A percentile compares a stretch with the other conserved stretches of the same genome.
These are phyloP conservation scores for Pleurotus tuber-regium DNA, from an alignment of 768 basidiomycete genomes.

Conservation along the genomic window DNA sequence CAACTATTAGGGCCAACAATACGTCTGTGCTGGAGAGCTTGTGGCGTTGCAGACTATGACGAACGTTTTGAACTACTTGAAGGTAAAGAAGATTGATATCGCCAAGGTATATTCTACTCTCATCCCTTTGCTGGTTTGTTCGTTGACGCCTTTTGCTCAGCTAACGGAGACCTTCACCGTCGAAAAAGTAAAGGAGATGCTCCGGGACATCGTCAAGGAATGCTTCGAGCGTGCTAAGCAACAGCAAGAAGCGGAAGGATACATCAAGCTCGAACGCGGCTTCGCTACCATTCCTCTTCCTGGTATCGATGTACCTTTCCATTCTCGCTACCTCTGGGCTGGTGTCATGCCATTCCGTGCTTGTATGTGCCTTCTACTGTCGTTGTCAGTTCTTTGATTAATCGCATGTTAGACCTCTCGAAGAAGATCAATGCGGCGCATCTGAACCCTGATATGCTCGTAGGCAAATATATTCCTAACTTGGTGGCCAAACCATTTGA, in stretches of 20 bases:
- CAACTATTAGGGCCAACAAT: slow-evolving; percentile 87
- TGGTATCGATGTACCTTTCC: slow-evolving; percentile 99
- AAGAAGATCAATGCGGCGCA: slow-evolving; percentile 95
- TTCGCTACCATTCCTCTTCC: slow-evolving; percentile 95
- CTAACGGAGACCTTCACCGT: slow-evolving; percentile 84
- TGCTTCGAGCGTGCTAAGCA: slow-evolving; percentile 75
- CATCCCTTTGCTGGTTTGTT: background rate
- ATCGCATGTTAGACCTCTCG: slow-evolving; percentile 65
- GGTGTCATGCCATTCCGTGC: slow-evolving; percentile 97
- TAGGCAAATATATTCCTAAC: slow-evolving; percentile 97
- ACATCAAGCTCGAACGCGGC: slow-evolving; percentile 93
- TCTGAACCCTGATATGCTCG: slow-evolving; percentile 91
- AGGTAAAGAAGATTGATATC: slow-evolving; percentile 94
- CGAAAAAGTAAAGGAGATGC: slow-evolving; percentile 96
- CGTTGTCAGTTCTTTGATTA: background rate
- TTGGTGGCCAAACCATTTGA: slow-evolving; percentile 88
- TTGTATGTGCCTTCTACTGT: slow-evolving; percentile 50
- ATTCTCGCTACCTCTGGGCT: slow-evolving; percentile 98
- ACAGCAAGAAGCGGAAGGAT: slow-evolving; percentile 73
- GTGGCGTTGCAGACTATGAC: slow-evolving; percentile 91
- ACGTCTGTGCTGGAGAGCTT: slow-evolving; percentile 97
- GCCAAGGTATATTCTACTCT: slow-evolving; percentile 53
- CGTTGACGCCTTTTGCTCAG: slow-evolving; percentile 33
- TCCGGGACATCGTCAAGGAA: slow-evolving; percentile 85
- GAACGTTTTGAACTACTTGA: slow-evolving; percentile 94